Conservation (phyloP, 352 stramenopile genomes). For the Phytopythium boreale region DNA sequence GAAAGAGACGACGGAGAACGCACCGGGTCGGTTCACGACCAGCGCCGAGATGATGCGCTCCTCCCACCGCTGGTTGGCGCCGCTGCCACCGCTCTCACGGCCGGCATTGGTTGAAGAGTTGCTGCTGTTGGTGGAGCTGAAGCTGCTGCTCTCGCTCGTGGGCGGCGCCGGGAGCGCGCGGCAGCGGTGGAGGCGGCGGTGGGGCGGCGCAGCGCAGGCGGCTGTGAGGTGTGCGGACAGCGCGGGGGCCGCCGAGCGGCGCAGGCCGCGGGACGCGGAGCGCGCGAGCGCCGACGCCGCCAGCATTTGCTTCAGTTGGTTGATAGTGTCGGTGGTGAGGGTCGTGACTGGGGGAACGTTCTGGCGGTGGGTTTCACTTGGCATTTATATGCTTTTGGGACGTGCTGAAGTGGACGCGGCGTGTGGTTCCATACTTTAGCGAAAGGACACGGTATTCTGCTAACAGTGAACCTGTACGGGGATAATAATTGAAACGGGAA, state of each 20-base stretch:
- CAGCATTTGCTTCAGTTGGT: background rate
- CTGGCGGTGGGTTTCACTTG: background rate
- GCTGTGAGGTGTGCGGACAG: background rate
- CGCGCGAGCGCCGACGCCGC: constrained; percentile 1
- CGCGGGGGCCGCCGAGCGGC: background rate
- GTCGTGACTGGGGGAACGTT: background rate
- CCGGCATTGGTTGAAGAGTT: background rate
- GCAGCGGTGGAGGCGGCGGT: background rate
- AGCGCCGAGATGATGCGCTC: constrained; percentile 76
- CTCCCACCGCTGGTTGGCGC: constrained; percentile 15
- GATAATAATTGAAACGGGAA: no score
- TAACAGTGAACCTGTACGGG: no score
- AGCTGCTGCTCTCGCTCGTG: constrained; percentile 1
- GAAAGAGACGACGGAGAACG: constrained; percentile 8
- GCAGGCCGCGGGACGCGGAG: background rate
- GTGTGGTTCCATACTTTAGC: background rate
- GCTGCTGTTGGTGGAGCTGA: background rate
- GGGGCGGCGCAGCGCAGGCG: background rate
- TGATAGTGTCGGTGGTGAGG: background rate
- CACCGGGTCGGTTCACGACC: constrained; percentile 58
- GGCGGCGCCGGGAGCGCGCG: background rate
- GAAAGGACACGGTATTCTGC: no score
- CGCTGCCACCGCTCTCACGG: background rate
- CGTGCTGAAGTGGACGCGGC: background rate
- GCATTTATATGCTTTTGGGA: background rate